Conservation (phyloP, 306 rosid species). For the Carpinus viminea region DNA sequence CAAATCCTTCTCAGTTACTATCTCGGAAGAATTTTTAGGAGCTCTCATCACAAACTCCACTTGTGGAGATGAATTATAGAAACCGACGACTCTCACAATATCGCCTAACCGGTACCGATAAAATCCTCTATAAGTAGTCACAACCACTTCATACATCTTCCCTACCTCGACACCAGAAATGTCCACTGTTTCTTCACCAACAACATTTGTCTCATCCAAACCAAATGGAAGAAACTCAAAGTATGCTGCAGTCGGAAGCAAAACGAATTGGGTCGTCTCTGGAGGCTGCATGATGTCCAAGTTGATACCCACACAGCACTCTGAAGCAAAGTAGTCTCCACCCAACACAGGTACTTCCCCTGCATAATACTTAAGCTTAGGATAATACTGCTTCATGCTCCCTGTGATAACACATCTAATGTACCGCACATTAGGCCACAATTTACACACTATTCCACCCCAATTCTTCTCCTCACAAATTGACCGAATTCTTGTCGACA, state of each 20-base stretch:
- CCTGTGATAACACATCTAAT: conserved; percentile 63
- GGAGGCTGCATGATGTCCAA: conserved; percentile 57
- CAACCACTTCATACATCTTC: conserved; percentile 71
- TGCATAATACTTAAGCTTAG: conserved; percentile 55
- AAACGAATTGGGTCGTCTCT: conserved; percentile 42
- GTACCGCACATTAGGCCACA: conserved; percentile 60
- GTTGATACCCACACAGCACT: conserved; percentile 62
- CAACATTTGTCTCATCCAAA: conserved; percentile 31
- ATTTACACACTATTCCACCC: conserved; percentile 49
- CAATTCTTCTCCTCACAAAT: conserved; percentile 44
- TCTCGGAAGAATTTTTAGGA: conserved; percentile 46
- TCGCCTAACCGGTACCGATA: conserved; percentile 66
- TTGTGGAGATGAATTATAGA: conserved; percentile 49
- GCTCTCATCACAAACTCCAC: conserved; percentile 67
- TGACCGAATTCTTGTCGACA: conserved; percentile 45
- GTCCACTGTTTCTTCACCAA: conserved; percentile 44
- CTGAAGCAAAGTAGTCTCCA: conserved; percentile 65
- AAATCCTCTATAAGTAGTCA: conserved; percentile 62
- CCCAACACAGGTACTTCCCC: conserved; percentile 58
- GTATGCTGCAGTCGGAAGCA: conserved; percentile 67
- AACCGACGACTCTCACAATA: conserved; percentile 61
- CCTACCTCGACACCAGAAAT: conserved; percentile 51
- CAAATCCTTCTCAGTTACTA: conserved; percentile 61
- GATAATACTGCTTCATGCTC: conserved; percentile 59
- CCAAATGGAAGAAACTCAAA: conserved; percentile 77